Percentiles rank a stretch among this genome's conserved stretches.
These are phyloP conservation scores for Graphium sp. DNA, from an alignment of 2,329 filamentous ascomycete species.

Conservation along the genomic window DNA sequence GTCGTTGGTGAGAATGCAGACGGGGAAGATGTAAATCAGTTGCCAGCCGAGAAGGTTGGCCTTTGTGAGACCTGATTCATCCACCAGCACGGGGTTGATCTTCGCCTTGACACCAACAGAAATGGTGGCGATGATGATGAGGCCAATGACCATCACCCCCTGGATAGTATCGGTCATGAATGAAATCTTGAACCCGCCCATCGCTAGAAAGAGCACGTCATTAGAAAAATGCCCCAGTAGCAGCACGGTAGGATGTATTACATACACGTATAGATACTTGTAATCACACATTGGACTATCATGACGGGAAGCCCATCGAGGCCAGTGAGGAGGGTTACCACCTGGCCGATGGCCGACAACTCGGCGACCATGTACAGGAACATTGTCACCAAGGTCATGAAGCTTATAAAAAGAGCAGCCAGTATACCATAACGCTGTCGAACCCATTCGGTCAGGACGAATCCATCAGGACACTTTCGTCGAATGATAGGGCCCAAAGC, in stretches of 20 bases:
- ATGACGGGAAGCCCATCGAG: conserved; percentile 58
- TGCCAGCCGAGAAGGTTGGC: conserved; percentile 65
- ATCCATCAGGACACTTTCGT: conserved; percentile 65
- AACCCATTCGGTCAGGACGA: conserved; percentile 74
- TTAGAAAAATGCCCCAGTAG: not conserved
- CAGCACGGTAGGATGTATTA: not conserved
- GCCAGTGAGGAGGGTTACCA: conserved; percentile 57
- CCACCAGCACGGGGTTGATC: conserved; percentile 52
- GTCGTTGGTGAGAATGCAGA: conserved; percentile 69
- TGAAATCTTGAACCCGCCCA: conserved; percentile 71
- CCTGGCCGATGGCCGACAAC: conserved; percentile 66
- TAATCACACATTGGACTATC: conserved; percentile 62
- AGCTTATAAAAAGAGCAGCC: conserved; percentile 57
- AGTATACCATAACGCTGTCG: conserved; percentile 58
- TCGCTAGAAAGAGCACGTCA: conserved; percentile 25
- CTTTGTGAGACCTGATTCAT: conserved; percentile 51
- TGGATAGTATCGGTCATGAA: conserved; percentile 75
- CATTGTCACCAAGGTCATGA: conserved; percentile 63
- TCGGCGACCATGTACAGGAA: conserved; percentile 82
- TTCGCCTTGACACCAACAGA: conserved; percentile 61
- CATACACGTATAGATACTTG: conserved; percentile 69
- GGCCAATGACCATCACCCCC: conserved; percentile 57
- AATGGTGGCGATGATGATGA: conserved; percentile 62
- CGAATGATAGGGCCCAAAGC: conserved; percentile 62
- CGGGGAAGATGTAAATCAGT: conserved; percentile 66